Evolutionary conservation across 2,329 filamentous ascomycete genomes (phyloP), one percentile per base, ranked within the genome.

Genomic region (Ophiocordyceps sinensis): DNA sequence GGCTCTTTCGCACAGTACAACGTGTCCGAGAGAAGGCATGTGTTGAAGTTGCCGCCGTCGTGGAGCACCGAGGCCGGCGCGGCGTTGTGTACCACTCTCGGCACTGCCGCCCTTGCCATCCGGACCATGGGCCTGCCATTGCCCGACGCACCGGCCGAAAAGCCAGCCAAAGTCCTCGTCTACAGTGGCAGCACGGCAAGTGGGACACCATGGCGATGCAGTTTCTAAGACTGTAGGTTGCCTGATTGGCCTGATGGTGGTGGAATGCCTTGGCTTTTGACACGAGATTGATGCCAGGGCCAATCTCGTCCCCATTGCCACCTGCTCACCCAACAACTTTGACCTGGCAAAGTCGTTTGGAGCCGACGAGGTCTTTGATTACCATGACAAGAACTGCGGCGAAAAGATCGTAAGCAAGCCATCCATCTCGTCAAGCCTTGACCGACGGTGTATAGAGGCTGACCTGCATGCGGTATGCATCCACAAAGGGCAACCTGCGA

Each of bases 341-440:
- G 60, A 56, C 17, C 56, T 59, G 23, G 46, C 64, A 19, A 53
- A 51, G 41, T 53, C 51, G 1, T 59, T 65, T 8, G 71, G 71
- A 17, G 70, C 69, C 6, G 63, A 64, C 21, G 51, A 53, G 4
- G 60, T 58, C 23, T 66, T 72, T 43, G 67, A 75, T 56, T 70
- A 74, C 54, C 10, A 5, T 11, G 10, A 10, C 10, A 10, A 10
- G 14, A 5, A 30, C 28, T 30, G 28, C 28, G 28, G 3, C 10
- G 3, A 30, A 30, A 14, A 30, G 28, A 30, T 30, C 5, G 19
- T 19, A 19, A 19, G 19, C 19, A 19, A 3, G 19, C 19, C 19
- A 19, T 19, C 19, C 19, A 19, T 19, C 19, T 19, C 19, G 19
- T n/a, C n/a, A n/a, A n/a, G n/a, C n/a, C n/a, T n/a, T n/a, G n/a